These are phyloP conservation scores for Aspergillus sp. DNA, from an alignment of 2,329 filamentous ascomycete genomes.

Conservation along the genomic window DNA sequence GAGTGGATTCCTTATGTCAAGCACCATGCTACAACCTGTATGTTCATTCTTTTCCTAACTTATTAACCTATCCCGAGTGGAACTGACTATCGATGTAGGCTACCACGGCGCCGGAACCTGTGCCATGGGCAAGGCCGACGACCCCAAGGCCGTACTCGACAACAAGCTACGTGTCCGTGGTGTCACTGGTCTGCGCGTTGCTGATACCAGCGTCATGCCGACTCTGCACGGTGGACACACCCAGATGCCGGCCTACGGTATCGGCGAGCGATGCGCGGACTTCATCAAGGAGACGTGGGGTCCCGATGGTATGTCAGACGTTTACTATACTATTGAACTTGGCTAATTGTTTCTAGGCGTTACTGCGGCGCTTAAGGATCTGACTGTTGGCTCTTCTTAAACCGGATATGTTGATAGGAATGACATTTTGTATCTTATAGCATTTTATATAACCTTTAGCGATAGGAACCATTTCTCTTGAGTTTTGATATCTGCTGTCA, in stretches of 20 bases:
- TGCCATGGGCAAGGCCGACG: conserved; percentile 53
- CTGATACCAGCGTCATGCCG: conserved; percentile 56
- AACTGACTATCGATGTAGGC: conserved; percentile 29
- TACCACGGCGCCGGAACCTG: conserved; percentile 60
- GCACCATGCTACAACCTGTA: conserved; percentile 62
- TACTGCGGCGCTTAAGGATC: too few species aligned
- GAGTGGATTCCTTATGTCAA: conserved; percentile 60
- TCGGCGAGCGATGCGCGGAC: conserved; percentile 56
- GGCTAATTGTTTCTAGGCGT: background rate
- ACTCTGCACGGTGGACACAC: conserved; percentile 53
- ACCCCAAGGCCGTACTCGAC: conserved; percentile 55
- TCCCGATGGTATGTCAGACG: background rate
- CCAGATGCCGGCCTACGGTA: conserved; percentile 60
- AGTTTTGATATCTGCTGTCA: too few species aligned
- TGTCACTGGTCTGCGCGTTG: conserved; percentile 55
- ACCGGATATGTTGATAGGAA: too few species aligned
- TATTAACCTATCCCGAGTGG: too few species aligned
- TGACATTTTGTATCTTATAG: too few species aligned
- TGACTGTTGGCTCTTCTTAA: too few species aligned
- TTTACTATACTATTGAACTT: background rate
- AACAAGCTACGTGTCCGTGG: conserved; percentile 54
- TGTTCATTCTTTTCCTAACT: conserved; percentile 22
- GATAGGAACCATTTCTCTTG: too few species aligned
- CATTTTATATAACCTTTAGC: too few species aligned
- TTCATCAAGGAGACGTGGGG: conserved; percentile 47